Conservation (phyloP, 257 asterid species). For the Lycium barbarum region DNA sequence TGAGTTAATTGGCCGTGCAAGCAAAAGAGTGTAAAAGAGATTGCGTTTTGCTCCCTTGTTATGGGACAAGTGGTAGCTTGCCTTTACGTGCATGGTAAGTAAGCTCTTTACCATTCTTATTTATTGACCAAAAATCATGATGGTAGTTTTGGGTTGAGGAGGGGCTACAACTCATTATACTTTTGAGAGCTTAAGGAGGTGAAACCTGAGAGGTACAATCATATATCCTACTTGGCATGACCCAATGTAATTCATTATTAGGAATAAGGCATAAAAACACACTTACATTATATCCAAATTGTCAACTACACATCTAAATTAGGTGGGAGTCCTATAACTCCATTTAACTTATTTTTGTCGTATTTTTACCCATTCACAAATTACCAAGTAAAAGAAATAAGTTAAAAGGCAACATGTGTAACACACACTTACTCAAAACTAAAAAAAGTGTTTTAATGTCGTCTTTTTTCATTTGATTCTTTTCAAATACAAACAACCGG, state of each 20-base stretch:
- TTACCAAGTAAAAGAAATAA: too few relatives aligned
- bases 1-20: slow-evolving; percentile 52
- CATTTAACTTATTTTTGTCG: too few relatives aligned
- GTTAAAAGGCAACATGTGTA: too few relatives aligned
- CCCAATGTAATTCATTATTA: neutral
- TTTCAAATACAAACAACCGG: too few relatives aligned
- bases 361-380: too few relatives aligned
- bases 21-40: slow-evolving; percentile 54
- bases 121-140: slow-evolving; percentile 31
- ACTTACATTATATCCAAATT: too few relatives aligned
- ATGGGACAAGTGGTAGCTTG: slow-evolving; percentile 54
- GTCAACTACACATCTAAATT: too few relatives aligned
- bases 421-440: too few relatives aligned
- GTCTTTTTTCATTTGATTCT: too few relatives aligned
- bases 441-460: too few relatives aligned
- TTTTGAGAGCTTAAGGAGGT: slow-evolving; percentile 31
- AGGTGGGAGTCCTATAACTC: too few relatives aligned
- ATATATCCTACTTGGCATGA: neutral
- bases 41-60: slow-evolving; percentile 75
- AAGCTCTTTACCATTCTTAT: slow-evolving; percentile 33
- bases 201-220: neutral
- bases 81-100: slow-evolving; percentile 79
- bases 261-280: too few relatives aligned
- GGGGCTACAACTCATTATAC: slow-evolving; percentile 38
- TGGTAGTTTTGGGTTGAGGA: neutral